A percentile compares a stretch with the other conserved stretches of the same genome.
Conservation (phyloP, 108 stramenopile species). For the Skeletonema menzelii region DNA sequence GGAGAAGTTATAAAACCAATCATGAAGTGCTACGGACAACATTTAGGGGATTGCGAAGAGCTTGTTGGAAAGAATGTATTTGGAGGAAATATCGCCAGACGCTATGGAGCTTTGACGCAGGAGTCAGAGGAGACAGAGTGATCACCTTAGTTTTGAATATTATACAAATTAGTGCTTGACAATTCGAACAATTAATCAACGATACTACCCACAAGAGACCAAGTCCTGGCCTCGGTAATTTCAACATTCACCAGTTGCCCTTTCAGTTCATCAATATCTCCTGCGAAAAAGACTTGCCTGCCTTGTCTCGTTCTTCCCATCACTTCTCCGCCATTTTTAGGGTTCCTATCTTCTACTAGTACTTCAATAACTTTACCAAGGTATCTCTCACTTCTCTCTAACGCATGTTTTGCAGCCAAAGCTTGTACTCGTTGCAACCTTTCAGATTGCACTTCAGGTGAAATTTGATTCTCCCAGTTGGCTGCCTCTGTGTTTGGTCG, state of each 20-base stretch:
- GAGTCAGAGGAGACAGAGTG: not conserved
- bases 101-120: not conserved
- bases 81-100: not conserved
- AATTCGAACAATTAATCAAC: not conserved
- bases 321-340: conserved; percentile 80
- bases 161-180: not conserved
- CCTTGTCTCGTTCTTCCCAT: conserved; percentile 89
- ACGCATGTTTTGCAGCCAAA: conserved; percentile 78
- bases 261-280: conserved; percentile 67
- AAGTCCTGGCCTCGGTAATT: conserved; percentile 80
- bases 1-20: not conserved
- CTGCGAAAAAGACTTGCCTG: conserved; percentile 88
- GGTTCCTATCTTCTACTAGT: conserved; percentile 89
- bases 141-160: not conserved
- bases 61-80: not conserved
- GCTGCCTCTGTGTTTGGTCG: conserved; percentile 69
- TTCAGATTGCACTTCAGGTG: conserved; percentile 87
- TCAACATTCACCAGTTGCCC: conserved; percentile 72
- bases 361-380: conserved; percentile 79
- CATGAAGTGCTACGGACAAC: not conserved
- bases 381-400: conserved; percentile 86
- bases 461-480: conserved; percentile 61
- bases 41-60: not conserved
- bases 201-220: conserved; percentile 71
- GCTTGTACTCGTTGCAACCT: conserved; percentile 83